These are phyloP conservation scores for Usnea hakonensis DNA, from an alignment of 495 filamentous ascomycete species.

Conservation along the genomic window DNA sequence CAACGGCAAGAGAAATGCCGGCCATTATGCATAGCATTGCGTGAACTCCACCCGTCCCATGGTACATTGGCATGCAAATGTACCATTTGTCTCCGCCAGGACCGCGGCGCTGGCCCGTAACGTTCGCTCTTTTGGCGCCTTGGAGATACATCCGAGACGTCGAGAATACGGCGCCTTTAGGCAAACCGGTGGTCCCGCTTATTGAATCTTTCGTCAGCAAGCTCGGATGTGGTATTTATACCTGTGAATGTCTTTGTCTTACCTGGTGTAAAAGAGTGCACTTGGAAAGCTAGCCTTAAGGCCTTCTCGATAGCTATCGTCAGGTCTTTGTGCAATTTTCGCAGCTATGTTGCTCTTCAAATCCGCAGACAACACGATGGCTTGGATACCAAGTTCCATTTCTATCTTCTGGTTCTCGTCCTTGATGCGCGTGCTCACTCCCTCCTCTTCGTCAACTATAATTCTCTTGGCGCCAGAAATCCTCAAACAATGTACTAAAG, in stretches of 20 bases:
- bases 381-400: slow-evolving; percentile 44
- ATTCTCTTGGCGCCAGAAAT: slow-evolving; percentile 52
- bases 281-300: slow-evolving; percentile 46
- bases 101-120: slow-evolving; percentile 26
- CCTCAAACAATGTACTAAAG: slow-evolving; percentile 61
- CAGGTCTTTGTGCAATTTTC: slow-evolving; percentile 41
- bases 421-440: slow-evolving; percentile 48
- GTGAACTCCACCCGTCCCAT: slow-evolving; percentile 60
- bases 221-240: not conserved
- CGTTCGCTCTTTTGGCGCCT: slow-evolving; percentile 24
- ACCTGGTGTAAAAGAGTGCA: slow-evolving; percentile 61
- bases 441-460: slow-evolving; percentile 57
- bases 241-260: not conserved
- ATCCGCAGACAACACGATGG: slow-evolving; percentile 42
- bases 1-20: slow-evolving; percentile 59
- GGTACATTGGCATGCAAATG: slow-evolving; percentile 74
- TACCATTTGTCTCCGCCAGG: slow-evolving; percentile 57
- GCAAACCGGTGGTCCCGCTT: slow-evolving; percentile 58
- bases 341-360: slow-evolving; percentile 42
- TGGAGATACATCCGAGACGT: slow-evolving; percentile 32
- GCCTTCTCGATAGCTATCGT: slow-evolving; percentile 40
- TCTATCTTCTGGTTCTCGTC: slow-evolving; percentile 42
- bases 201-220: not conserved
- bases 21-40: slow-evolving; percentile 46
- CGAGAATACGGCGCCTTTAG: slow-evolving; percentile 54